A percentile compares a stretch with the other conserved stretches of the same genome.
Evolutionary conservation across 2,329 filamentous ascomycete species (phyloP).

Genomic region (Ophiostoma novo-ulmi): DNA sequence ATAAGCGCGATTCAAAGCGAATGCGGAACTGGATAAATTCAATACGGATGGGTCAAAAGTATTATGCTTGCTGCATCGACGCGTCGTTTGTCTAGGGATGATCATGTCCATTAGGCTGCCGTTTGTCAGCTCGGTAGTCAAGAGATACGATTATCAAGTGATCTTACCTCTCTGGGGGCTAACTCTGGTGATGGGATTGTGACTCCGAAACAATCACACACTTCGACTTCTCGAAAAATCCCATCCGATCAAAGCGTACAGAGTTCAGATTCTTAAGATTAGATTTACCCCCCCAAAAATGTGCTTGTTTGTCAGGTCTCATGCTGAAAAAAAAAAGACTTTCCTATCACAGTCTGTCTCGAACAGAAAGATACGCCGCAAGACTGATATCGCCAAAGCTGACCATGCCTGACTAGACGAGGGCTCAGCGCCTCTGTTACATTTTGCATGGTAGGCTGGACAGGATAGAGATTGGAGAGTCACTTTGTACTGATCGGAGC

Average conservation of each 20-base stretch:
- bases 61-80: neutral
- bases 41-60: neutral
- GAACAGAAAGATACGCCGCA: neutral
- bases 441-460: neutral
- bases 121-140: neutral
- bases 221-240: neutral
- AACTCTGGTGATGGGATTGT: neutral
- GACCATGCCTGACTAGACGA: neutral
- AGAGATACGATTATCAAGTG: neutral
- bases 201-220: neutral
- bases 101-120: neutral
- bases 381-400: neutral
- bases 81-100: neutral
- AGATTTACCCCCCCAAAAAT: neutral
- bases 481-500: neutral
- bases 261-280: neutral
- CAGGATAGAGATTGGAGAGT: neutral
- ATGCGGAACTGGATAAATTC: neutral
- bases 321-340: neutral
- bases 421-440: neutral
- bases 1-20: neutral
- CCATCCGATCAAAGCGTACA: neutral
- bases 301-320: neutral
- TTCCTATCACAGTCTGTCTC: neutral
- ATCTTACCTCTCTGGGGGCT: neutral